Evolutionary conservation across 2,329 filamentous ascomycete genomes (phyloP), one percentile per base, ranked within the genome.

Genomic region (Tolypocladium paradoxum): DNA sequence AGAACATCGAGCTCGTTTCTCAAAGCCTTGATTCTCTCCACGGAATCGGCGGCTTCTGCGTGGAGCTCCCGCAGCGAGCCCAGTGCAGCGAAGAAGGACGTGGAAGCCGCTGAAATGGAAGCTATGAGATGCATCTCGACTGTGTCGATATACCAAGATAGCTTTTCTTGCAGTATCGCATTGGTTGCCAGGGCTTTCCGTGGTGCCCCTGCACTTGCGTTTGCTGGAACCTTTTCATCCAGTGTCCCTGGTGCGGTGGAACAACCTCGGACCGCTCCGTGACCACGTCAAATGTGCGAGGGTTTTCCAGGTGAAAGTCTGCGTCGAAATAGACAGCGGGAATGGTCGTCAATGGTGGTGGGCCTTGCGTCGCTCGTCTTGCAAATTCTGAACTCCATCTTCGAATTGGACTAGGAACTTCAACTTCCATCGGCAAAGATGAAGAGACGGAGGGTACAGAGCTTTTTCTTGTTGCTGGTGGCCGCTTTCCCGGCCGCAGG

Each of bases 101-200:
- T 90, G 0, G 92, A 97, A 1, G 93, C 93, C 0, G 88, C 90
- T 3, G 92, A 97, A 57, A 99, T 99, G 0, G 91, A 96, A 33
- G 89, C 90, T 61, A 99, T 96, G 9, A 99, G 76, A 66, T 99
- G 93, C 52, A 99, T 89, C 67, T 99, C 93, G 24, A 99, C 90
- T 0, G 93, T 99, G 67, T 99, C 93, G 90, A 99, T 96, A 68
- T 99, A 99, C 93, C 93, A 99, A 0, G 92, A 97, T 12, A 99
- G 76, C 70, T 99, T 99, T 70, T 99, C 93, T 67, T 99, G 93
- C 35, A 99, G 70, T 54, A 99, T 99, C 0, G 93, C 93, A 70
- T 99, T 99, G 0, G 91, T 96, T 7, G 91, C 92, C 31, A 99
- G 75, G 1, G 89, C 88, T 67, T 96, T 97, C 55, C 92, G 81